Base-by-base conservation (phyloP, 1,284 basidiomycete genomes). In the Cutaneotrichosporon sp. region DNA sequence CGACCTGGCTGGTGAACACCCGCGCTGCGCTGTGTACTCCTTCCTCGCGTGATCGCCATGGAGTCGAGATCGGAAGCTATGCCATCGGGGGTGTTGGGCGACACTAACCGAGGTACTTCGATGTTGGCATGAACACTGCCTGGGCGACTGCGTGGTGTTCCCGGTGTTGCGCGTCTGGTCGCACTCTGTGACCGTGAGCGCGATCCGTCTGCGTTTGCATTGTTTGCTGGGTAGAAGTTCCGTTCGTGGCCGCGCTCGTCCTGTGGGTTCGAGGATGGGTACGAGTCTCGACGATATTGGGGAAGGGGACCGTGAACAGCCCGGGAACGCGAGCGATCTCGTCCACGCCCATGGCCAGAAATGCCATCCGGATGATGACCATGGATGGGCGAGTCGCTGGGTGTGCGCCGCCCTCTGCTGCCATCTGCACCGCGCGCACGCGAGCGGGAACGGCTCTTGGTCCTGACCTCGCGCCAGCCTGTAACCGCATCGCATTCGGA, bases 401-500 rank as follows among this genome's bases (percentile, higher is more conserved):
- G 12, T 4, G 26, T 25, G 17, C 38, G 48, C 31, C 32, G 26
- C 8, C 42, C 39, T 17, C 37, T 14, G 9, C 33, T 35, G 24
- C 45, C 46, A 14, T 54, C 38, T 2, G 55, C 4, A 5, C 32
- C 14, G n/a, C 48, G 29, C 4, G 39, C 60, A 22, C 64, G 53
- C 4, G 59, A 61, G 24, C 68, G 39, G 32, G 60, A 66, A 25
- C 68, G 51, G 12, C 54, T 62, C 27, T 63, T 65, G 37, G 59
- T 62, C 20, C 67, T 51, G 47, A 75, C 75, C 49, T 75, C 76
- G 29, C 79, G 82, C 84, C 84, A 89, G 3, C 88, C 88, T 27
- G 86, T 80, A 26, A 87, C 82, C 82, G 90, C 92, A 12, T 85
- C 85, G 9, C 84, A 80, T 47, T 86, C 82, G 57, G 85, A 84